Evolutionary conservation across 73 alveolate species (phyloP).

Genomic region (Paramecium primaurelia): DNA sequence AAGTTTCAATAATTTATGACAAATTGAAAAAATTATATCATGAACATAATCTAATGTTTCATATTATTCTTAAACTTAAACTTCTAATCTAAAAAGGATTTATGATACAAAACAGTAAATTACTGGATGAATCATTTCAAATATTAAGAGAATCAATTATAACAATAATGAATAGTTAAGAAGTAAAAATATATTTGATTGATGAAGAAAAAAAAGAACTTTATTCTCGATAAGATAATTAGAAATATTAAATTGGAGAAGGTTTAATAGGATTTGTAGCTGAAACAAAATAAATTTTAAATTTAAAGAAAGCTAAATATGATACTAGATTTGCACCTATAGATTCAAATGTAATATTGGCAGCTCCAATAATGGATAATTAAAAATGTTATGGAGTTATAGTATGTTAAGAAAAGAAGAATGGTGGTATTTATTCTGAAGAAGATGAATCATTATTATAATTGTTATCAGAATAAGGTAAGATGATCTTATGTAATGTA

Average conservation of each 20-base stretch:
- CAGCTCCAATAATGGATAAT: slow-evolving; percentile 20
- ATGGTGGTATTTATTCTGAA: neutral
- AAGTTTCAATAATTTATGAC: slow-evolving; percentile 38
- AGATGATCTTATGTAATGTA: neutral
- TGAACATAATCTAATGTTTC: slow-evolving; percentile 26
- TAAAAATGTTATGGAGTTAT: slow-evolving; percentile 32
- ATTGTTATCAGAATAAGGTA: slow-evolving; percentile 20
- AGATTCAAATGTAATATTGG: slow-evolving; percentile 5
- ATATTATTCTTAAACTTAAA: slow-evolving; percentile 5
- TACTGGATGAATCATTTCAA: slow-evolving; percentile 32
- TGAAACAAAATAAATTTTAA: neutral
- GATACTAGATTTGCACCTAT: neutral
- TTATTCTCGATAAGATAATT: slow-evolving; percentile 1
- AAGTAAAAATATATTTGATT: neutral
- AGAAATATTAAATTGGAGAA: slow-evolving; percentile 10
- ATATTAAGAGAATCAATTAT: neutral
- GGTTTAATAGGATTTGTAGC: slow-evolving; percentile 40
- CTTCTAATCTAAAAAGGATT: neutral
- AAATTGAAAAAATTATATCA: neutral
- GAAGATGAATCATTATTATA: slow-evolving; percentile 32
- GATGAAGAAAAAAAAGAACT: slow-evolving; percentile 43
- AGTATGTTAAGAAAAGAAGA: neutral
- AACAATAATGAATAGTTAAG: neutral
- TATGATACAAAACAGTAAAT: neutral
- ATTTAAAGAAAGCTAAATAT: slow-evolving; percentile 34